Conservation (phyloP, 176 grass and related monocot genomes). For the Lolium perenne region DNA sequence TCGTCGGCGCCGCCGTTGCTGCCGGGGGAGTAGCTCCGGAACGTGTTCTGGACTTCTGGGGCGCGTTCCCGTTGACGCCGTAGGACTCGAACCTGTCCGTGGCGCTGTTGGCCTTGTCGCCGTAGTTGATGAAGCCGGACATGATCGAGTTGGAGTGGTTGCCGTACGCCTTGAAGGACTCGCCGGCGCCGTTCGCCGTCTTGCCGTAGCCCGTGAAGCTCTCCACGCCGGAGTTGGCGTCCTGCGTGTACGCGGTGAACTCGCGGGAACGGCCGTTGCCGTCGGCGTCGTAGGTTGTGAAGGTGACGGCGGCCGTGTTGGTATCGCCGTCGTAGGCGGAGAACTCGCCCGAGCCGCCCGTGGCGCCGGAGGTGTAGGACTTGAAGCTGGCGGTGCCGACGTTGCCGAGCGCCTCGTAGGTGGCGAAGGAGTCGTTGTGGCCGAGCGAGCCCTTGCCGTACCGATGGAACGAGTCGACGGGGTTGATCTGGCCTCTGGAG, state of each 20-base stretch:
- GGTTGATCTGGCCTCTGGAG: constrained; percentile 20
- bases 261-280: neutral
- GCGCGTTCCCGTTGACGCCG: constrained; percentile 12
- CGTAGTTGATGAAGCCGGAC: constrained; percentile 13
- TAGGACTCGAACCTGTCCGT: constrained; percentile 1
- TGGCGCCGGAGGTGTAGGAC: constrained; percentile 12
- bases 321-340: constrained; percentile 21
- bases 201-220: constrained; percentile 18
- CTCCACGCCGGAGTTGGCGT: constrained; percentile 25
- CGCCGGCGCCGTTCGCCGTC: constrained; percentile 12
- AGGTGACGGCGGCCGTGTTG: constrained; percentile 8
- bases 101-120: constrained; percentile 11
- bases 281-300: neutral
- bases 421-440: constrained; percentile 22
- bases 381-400: constrained; percentile 27
- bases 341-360: neutral
- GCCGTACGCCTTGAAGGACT: constrained; percentile 12
- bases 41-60: no score
- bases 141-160: constrained; percentile 17
- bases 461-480: constrained; percentile 10
- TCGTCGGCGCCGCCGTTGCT: constrained; percentile 10
- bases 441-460: constrained; percentile 17
- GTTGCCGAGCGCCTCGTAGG: constrained; percentile 17
- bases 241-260: constrained; percentile 14
- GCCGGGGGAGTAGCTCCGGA: neutral